Percentiles rank a stretch among this genome's conserved stretches.
Conservation (phyloP, 306 rosid genomes). For the Hippophae tibetana region DNA sequence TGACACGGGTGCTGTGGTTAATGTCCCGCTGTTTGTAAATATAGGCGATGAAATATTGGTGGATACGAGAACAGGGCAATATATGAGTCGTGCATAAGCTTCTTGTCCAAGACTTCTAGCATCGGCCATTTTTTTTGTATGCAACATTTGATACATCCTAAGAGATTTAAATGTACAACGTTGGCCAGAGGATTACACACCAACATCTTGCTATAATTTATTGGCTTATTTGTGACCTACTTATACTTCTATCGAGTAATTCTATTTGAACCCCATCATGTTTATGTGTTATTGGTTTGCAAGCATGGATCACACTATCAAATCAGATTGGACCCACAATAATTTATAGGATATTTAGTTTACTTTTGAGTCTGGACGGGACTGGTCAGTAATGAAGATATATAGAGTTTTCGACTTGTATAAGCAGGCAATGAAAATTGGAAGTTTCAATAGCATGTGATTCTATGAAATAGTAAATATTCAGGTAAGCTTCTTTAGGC, state of each 20-base stretch:
- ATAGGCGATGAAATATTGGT: constrained; percentile 66
- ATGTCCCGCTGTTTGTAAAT: constrained; percentile 75
- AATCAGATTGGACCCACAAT: no score
- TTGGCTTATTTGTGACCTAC: not conserved
- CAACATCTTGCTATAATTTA: constrained; percentile 1
- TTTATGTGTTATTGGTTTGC: no score
- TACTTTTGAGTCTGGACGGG: no score
- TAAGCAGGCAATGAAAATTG: not conserved
- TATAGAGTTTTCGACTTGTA: no score
- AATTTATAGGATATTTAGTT: no score
- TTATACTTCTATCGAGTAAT: not conserved
- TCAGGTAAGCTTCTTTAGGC: constrained; percentile 1
- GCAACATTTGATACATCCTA: constrained; percentile 2
- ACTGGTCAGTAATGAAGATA: no score
- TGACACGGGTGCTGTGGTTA: constrained; percentile 77
- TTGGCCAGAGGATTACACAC: constrained; percentile 16
- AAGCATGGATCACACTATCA: no score
- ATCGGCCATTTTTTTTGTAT: constrained; percentile 4
- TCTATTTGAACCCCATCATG: no score
- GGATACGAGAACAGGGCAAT: constrained; percentile 86
- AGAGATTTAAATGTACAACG: constrained; percentile 10
- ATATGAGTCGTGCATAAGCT: constrained; percentile 74
- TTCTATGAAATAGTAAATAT: not conserved
- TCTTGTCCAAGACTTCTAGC: constrained; percentile 22
- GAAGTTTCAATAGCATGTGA: not conserved